Percentiles rank a stretch among this genome's conserved stretches.
These are phyloP conservation scores for Grosmannia serpens DNA, from an alignment of 2,329 filamentous ascomycete genomes.

Conservation along the genomic window DNA sequence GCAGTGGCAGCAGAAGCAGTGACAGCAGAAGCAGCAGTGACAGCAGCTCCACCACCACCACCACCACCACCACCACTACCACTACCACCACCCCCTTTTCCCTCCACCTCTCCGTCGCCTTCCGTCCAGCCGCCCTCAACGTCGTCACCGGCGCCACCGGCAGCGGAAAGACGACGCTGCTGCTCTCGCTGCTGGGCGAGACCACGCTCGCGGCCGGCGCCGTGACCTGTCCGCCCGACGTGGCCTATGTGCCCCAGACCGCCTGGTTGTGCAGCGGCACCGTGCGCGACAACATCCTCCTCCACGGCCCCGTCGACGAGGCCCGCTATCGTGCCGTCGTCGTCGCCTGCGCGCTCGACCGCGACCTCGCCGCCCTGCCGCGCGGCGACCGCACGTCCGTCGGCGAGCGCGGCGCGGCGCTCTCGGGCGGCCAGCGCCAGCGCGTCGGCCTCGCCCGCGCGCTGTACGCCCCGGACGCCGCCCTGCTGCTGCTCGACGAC, in stretches of 20 bases:
- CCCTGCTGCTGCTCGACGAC: constrained; percentile 78
- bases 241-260: constrained; percentile 17
- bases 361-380: constrained; percentile 80
- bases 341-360: constrained; percentile 71
- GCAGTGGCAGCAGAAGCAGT: too few species aligned
- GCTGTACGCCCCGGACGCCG: constrained; percentile 64
- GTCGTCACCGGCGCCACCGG: constrained; percentile 22
- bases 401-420: constrained; percentile 83
- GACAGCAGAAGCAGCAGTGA: too few species aligned
- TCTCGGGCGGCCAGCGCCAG: constrained; percentile 90
- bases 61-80: not conserved
- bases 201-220: constrained; percentile 14
- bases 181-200: constrained; percentile 19
- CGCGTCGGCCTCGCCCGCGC: constrained; percentile 83
- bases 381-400: constrained; percentile 79
- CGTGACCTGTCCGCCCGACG: constrained; percentile 17
- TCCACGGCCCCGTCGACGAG: constrained; percentile 50
- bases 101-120: constrained; percentile 10
- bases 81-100: constrained; percentile 12
- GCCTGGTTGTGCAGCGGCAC: constrained; percentile 60
- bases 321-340: constrained; percentile 73
- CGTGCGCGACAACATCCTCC: constrained; percentile 27
- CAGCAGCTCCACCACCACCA: too few species aligned
- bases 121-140: constrained; percentile 18
- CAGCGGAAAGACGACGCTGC: constrained; percentile 21